phyloP scores from a whole-genome alignment of 1,284 basidiomycete species.

The Thecaphora thlaspeos region DNA sequence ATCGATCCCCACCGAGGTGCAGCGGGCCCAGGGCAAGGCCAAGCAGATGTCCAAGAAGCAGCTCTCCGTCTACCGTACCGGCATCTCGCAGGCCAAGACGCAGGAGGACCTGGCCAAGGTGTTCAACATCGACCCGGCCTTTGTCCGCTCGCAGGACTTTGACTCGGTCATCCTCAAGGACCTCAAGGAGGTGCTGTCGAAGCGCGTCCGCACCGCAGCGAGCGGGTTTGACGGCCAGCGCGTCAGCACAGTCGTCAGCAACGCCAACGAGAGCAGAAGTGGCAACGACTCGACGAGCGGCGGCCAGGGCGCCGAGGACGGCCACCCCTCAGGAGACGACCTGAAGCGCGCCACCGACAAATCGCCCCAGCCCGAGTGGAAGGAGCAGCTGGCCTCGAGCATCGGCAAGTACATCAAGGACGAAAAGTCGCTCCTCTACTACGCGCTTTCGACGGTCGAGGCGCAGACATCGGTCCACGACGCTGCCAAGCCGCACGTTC shows the following conservation, averaged over 20 bases:
- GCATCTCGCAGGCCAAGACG: conserved; percentile 35
- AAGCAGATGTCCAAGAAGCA: conserved; percentile 23
- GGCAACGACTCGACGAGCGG: not conserved
- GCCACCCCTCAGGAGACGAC: conserved; percentile 11
- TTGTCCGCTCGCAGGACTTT: conserved; percentile 9
- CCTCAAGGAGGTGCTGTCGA: conserved; percentile 12
- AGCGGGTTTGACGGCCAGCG: conserved; percentile 18
- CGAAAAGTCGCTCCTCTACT: conserved; percentile 51
- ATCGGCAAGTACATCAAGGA: conserved; percentile 43
- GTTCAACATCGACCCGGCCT: conserved; percentile 26
- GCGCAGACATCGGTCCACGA: conserved; percentile 33
- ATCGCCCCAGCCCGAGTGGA: conserved; percentile 49
- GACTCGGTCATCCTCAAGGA: conserved; percentile 19
- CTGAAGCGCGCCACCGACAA: conserved; percentile 30
- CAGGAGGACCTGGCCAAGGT: conserved; percentile 31
- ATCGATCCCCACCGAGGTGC: conserved; percentile 4
- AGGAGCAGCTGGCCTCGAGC: conserved; percentile 34
- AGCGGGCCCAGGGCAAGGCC: conserved; percentile 4
- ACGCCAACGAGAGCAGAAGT: conserved; percentile 1
- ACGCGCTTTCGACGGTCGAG: conserved; percentile 48
- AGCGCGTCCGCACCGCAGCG: not conserved
- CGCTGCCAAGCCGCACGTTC: conserved; percentile 34
- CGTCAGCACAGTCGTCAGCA: conserved; percentile 16
- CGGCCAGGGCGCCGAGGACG: conserved; percentile 16
- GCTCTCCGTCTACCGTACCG: conserved; percentile 17